Base-by-base conservation (phyloP, 768 basidiomycete genomes). In the Russula brevipes region DNA sequence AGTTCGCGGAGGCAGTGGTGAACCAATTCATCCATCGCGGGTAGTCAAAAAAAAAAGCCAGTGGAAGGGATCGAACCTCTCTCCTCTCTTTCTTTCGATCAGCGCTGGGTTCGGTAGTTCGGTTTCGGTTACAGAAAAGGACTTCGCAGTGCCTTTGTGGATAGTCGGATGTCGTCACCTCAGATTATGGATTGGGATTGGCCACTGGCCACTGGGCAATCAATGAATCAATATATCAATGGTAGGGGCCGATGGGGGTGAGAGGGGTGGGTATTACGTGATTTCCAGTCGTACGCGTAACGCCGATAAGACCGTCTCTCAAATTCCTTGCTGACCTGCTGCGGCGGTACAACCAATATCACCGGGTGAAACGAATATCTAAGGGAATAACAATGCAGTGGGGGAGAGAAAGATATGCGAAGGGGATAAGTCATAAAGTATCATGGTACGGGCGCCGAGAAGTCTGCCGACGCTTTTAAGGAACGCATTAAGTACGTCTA, bases 1-100 rank as follows among this genome's bases (percentile, higher is more conserved):
- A 96, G 79, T 73, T 96, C 91, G 44, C 88, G 86, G 41, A 94
- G 80, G 71, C 89, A 89, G 72, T 92, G 87, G 70, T 87, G 86
- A 44, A 95, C 76, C 49, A 96, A 84, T 70, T 92, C 87, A 72
- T 95, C 93, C 88, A 95, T 93, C 9, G 19, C 41, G 41, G 7
- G 46, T 11, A 31, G 35, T 17, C 38, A 19, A 65, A 52, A 51
- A 59, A 59, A 51, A 47, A 45, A 44, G 64, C 63, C 54, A 55
- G 38, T 46, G 1, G 36, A 17, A 33, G 61, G 55, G 47, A 50
- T 59, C 63, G 63, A 60, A 64, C 63, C 51, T 30, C 53, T 50
- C 12, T 53, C 56, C 12, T 53, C 24, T 24, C 24, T 24, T 24
- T 24, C 24, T 24, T 24, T 24, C 24, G 24, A 24, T 24, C 24